Conservation (phyloP, 345 rosid species). For the Populus deltoides region DNA sequence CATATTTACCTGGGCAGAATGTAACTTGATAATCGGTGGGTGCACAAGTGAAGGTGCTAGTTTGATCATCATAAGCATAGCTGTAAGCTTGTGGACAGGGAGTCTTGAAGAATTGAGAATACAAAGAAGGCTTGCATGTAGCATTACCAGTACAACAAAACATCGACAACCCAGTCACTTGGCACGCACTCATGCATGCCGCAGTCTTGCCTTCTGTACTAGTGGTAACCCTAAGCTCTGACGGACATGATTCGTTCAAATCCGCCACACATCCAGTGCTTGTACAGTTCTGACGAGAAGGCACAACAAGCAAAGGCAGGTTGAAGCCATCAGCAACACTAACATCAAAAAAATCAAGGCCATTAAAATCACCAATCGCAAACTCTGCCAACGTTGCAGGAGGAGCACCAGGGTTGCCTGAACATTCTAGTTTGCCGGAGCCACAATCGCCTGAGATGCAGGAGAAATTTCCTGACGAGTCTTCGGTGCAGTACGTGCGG, state of each 20-base stretch:
- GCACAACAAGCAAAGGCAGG: conserved; percentile 70
- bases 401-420: conserved; percentile 57
- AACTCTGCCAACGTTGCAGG: conserved; percentile 84
- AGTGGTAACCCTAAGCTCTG: conserved; percentile 60
- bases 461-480: conserved; percentile 58
- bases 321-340: conserved; percentile 95
- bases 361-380: conserved; percentile 59
- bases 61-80: no score
- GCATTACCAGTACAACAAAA: no score
- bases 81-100: no score
- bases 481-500: conserved; percentile 66
- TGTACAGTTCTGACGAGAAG: conserved; percentile 60
- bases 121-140: neutral
- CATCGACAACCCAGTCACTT: no score
- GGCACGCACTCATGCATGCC: conserved; percentile 42
- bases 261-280: conserved; percentile 72
- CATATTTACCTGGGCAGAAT: neutral
- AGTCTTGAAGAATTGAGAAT: no score
- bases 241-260: conserved; percentile 70
- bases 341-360: conserved; percentile 69
- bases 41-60: neutral
- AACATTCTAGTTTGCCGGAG: conserved; percentile 64
- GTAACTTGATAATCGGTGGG: neutral
- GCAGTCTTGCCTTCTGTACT: conserved; percentile 35
- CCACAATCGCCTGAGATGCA: conserved; percentile 89